Evolutionary conservation across 2,329 filamentous ascomycete genomes (phyloP), one percentile per base, ranked within the genome.

Genomic region (Bipolaris zeicola): DNA sequence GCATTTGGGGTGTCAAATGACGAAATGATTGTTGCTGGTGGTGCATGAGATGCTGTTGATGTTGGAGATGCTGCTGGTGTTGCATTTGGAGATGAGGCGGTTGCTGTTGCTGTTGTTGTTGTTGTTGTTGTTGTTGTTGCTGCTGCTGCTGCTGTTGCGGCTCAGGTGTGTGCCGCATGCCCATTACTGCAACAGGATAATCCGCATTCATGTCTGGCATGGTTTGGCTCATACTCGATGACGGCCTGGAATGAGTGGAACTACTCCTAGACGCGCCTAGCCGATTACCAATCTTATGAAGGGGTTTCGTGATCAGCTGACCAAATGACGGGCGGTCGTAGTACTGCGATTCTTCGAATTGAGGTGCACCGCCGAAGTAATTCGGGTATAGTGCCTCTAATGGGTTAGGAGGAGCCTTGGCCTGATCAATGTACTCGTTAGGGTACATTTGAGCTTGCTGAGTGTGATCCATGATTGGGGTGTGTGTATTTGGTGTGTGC

Each of bases 271-370:
- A 68, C 22, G 44, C 62, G 52, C 61, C 62, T 36, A 74, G 46
- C 11, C 69, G 66, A 49, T 58, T 73, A 2, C 71, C 67, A 24
- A 75, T 70, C 36, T 71, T 74, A 24, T 70, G 67, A 10, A 75
- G 56, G 10, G 73, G 72, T 52, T 72, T 74, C 1, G 70, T 64
- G 14, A 75, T 69, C 45, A 74, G 69, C 49, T 70, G 68, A n/a
- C 72, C 72, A 13, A 74, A 59, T 7, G 73, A 73, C 0, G 71
- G 69, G 8, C 73, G 67, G 44, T 75, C 67, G 55, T 73, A 76
- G 56, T 75, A 76, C 33, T 65, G 66, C 2, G 71, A 74, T 45
- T 76, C 72, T 49, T 76, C 72, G 39, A 76, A 73, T 13, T 68
- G 64, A 1, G 72, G 72, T 14, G 72, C 64, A 5, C 65, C 58